Evolutionary conservation across 192 early-diverging fungal species (phyloP).

Genomic region (Gryganskiella cystojenkinii): DNA sequence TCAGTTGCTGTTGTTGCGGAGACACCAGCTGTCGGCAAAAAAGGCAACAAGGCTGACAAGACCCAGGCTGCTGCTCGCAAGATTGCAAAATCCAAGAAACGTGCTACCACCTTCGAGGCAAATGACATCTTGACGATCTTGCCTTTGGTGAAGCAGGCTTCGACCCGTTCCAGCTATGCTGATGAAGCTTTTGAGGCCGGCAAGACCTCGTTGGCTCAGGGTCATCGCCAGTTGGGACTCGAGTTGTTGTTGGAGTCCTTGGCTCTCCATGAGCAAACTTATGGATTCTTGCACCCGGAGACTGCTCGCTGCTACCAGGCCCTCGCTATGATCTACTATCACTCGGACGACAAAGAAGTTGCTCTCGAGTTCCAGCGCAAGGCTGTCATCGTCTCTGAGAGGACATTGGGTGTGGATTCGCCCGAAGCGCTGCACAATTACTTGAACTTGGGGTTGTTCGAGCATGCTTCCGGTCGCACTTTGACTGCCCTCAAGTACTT

Average conservation of each 20-base stretch:
- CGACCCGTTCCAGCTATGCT: constrained; percentile 74
- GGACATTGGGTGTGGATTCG: constrained; percentile 87
- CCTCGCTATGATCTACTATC: constrained; percentile 86
- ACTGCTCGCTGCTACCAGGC: constrained; percentile 87
- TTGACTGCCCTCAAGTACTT: constrained; percentile 80
- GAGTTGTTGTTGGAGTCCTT: constrained; percentile 88
- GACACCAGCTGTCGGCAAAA: constrained; percentile 16
- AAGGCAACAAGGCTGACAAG: constrained; percentile 52
- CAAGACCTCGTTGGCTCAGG: constrained; percentile 78
- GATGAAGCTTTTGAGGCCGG: constrained; percentile 93
- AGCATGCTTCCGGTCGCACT: constrained; percentile 81
- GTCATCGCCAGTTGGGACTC: constrained; percentile 80
- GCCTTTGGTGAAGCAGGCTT: constrained; percentile 80
- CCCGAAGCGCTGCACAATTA: constrained; percentile 91
- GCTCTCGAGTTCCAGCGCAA: constrained; percentile 80
- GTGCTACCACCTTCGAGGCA: constrained; percentile 65
- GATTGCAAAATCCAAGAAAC: constrained; percentile 61
- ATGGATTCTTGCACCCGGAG: constrained; percentile 91
- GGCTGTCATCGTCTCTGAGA: constrained; percentile 87
- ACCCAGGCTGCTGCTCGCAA: constrained; percentile 35
- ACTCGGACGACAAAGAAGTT: constrained; percentile 69
- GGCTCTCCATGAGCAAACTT: constrained; percentile 92
- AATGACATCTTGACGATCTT: constrained; percentile 78
- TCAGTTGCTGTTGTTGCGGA: constrained; percentile 40
- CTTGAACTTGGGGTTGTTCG: constrained; percentile 91